Evolutionary conservation across 2,329 filamentous ascomycete species (phyloP), one percentile per base, ranked within the genome.

Genomic region (Paecilomyces sp.): DNA sequence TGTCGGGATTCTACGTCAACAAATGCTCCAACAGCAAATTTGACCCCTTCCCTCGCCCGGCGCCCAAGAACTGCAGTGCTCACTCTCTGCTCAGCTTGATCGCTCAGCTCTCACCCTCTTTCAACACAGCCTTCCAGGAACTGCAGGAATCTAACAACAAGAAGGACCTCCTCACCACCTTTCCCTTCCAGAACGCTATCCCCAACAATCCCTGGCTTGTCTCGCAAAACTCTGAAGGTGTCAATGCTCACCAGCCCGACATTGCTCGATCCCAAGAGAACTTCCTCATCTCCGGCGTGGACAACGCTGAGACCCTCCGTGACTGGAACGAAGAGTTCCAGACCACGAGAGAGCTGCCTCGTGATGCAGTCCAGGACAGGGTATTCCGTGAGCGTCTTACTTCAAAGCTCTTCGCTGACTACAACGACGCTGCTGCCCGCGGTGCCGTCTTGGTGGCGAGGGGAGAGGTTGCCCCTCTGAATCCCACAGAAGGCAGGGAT

Each of bases 281-380:
- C 55, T 97, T 91, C 72, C 80, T 99, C 61, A 87, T 97, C 61
- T 85, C 90, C 22, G 95, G 95, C 31, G 88, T 92, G 28, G 94
- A 99, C 70, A 96, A 93, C 72, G 91, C 91, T 0, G 94, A 99
- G 71, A 96, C 92, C 3, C 81, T 99, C 63, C 87, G 94, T 60
- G 94, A 99, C 75, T 99, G 95, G 93, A 99, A 99, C 68, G 94
- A 99, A 75, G 94, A 99, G 72, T 96, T 99, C 72, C 94, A 99
- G 75, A 96, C 93, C 1, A 96, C 94, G 11, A 88, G 91, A 68
- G 94, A 99, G 75, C 83, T 99, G 64, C 92, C 93, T 34, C 93
- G 92, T 71, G 93, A 97, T 64, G 91, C 88, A 7, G 90, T 99
- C 11, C 93, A 97, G 75, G 94, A 99, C 71, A 87, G 93, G 58